A percentile compares a stretch with the other conserved stretches of the same genome.
phyloP scores from a whole-genome alignment of 2,329 filamentous ascomycete genomes.

The Sarocladiaceae sp. region DNA sequence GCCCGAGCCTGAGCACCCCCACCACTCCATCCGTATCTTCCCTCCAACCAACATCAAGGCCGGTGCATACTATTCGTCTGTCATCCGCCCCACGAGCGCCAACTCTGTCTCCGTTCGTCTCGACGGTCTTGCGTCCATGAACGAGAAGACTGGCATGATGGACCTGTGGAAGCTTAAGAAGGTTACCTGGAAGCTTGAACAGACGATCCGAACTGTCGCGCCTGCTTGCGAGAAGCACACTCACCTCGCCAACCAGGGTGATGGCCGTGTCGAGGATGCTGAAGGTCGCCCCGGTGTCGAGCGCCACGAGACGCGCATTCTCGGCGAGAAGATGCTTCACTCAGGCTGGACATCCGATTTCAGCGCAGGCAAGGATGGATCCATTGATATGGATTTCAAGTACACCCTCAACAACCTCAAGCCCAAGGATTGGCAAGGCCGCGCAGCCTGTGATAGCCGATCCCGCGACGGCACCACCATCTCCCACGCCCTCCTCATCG shows the following conservation, averaged over 20 bases:
- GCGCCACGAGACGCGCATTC: conserved; percentile 70
- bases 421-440: conserved; percentile 19
- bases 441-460: conserved; percentile 67
- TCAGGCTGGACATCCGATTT: conserved; percentile 82
- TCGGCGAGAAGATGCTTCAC: conserved; percentile 79
- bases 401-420: conserved; percentile 40
- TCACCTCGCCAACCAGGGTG: conserved; percentile 34
- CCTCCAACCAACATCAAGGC: conserved; percentile 92
- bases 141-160: conserved; percentile 66
- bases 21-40: conserved; percentile 90
- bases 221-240: conserved; percentile 76
- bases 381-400: conserved; percentile 70
- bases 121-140: conserved; percentile 75
- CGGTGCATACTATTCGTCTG: conserved; percentile 73
- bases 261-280: conserved; percentile 26
- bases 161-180: conserved; percentile 85
- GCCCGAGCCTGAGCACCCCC: conserved; percentile 67
- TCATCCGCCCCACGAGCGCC: conserved; percentile 81
- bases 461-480: conserved; percentile 67
- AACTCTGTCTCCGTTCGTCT: conserved; percentile 78
- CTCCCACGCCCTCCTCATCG: conserved; percentile 80
- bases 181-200: conserved; percentile 89
- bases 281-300: conserved; percentile 44
- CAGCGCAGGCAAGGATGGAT: conserved; percentile 45
- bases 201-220: conserved; percentile 74